These are phyloP conservation scores for Malassezia equina DNA, from an alignment of 1,284 basidiomycete species.

Conservation along the genomic window DNA sequence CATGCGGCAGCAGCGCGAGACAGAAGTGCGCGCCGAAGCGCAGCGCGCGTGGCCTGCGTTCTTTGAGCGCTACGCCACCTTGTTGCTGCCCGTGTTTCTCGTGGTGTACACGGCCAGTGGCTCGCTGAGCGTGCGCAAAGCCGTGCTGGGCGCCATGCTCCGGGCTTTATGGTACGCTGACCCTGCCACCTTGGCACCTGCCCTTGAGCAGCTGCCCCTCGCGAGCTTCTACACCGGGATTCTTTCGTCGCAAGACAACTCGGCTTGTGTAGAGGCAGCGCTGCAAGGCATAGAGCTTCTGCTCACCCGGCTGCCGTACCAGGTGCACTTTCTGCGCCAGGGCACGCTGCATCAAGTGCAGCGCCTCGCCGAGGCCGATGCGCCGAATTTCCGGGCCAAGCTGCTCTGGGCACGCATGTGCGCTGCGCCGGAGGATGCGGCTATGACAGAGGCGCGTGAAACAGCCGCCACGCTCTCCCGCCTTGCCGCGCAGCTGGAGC, in stretches of 20 bases:
- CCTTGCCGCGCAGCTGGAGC: constrained; percentile 51
- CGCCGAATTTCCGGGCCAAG: constrained; percentile 23
- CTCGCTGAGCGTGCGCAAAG: constrained; percentile 28
- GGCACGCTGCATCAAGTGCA: constrained; percentile 45
- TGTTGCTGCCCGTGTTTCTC: constrained; percentile 41
- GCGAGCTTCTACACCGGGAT: constrained; percentile 42
- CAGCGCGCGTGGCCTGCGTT: constrained; percentile 28
- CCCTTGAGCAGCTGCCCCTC: constrained; percentile 37
- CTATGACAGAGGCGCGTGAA: neutral
- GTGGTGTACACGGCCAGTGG: constrained; percentile 44
- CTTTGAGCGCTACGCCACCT: constrained; percentile 37
- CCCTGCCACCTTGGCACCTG: constrained; percentile 24
- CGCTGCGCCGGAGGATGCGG: constrained; percentile 15
- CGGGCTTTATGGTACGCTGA: constrained; percentile 41
- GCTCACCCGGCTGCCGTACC: constrained; percentile 36
- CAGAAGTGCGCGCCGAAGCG: constrained; percentile 31
- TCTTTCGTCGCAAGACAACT: constrained; percentile 35
- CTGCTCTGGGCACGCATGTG: constrained; percentile 38
- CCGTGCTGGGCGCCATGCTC: constrained; percentile 38
- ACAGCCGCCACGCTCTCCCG: constrained; percentile 2
- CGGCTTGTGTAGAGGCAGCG: constrained; percentile 26
- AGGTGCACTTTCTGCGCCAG: constrained; percentile 32
- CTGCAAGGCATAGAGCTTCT: constrained; percentile 47
- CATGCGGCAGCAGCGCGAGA: constrained; percentile 23
- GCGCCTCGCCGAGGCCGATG: constrained; percentile 29